A percentile compares a stretch with the other conserved stretches of the same genome.
These are phyloP conservation scores for Curvularia verruculosa DNA, from an alignment of 2,329 filamentous ascomycete species.

Conservation along the genomic window DNA sequence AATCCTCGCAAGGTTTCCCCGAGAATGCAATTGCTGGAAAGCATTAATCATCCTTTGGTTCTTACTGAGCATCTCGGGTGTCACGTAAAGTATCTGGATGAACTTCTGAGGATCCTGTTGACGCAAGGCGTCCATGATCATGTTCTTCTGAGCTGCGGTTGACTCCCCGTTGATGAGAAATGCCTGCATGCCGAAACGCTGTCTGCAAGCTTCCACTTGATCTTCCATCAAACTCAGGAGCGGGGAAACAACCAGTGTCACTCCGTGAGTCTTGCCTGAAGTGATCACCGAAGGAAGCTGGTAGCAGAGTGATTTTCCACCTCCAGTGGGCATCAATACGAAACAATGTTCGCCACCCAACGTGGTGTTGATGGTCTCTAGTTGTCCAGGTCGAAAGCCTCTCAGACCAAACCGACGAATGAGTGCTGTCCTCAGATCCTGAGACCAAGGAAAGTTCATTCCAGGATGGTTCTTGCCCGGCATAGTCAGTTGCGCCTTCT, in stretches of 20 bases:
- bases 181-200: conserved; percentile 75
- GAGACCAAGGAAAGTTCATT: conserved; percentile 71
- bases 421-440: conserved; percentile 79
- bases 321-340: conserved; percentile 96
- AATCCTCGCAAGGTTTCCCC: conserved; percentile 79
- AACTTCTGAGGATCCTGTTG: conserved; percentile 72
- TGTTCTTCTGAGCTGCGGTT: conserved; percentile 64
- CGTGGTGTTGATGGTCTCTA: conserved; percentile 95
- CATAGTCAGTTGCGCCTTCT: conserved; percentile 35
- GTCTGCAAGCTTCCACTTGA: conserved; percentile 80
- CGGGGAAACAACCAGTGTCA: conserved; percentile 95
- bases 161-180: conserved; percentile 82
- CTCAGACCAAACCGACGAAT: conserved; percentile 83
- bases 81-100: conserved; percentile 90
- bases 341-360: conserved; percentile 87
- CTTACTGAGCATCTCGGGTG: conserved; percentile 93
- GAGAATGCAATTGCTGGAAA: conserved; percentile 71
- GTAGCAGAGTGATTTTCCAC: conserved; percentile 96
- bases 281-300: conserved; percentile 87
- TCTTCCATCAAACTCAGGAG: conserved; percentile 96
- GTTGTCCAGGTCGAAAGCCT: conserved; percentile 87
- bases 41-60: conserved; percentile 71
- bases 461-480: conserved; percentile 50
- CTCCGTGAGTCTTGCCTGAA: conserved; percentile 79
- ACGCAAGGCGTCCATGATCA: conserved; percentile 69